phyloP scores from a whole-genome alignment of 306 rosid genomes.

The Gynostemma pentaphyllum region DNA sequence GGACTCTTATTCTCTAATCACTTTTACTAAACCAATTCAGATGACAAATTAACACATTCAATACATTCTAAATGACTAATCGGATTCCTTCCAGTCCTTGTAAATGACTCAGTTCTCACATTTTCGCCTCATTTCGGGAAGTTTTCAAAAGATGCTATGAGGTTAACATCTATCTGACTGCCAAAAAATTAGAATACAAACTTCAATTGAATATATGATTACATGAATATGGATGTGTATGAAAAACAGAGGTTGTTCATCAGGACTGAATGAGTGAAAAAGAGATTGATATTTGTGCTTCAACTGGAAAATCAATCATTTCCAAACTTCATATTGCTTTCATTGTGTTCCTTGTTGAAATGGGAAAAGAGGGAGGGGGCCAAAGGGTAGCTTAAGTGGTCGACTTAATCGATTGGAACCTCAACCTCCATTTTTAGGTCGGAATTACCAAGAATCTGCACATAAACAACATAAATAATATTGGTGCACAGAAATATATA shows the following conservation, averaged over 20 bases:
- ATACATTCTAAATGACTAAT: background rate
- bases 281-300: background rate
- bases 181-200: background rate
- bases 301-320: background rate
- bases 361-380: background rate
- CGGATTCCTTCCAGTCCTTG: background rate
- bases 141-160: background rate
- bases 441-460: constrained; percentile 56
- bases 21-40: background rate
- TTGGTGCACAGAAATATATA: background rate
- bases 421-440: constrained; percentile 70
- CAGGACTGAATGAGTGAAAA: background rate
- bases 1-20: background rate
- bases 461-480: background rate
- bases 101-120: background rate
- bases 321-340: background rate
- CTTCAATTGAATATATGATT: background rate
- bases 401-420: constrained; percentile 51
- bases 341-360: background rate
- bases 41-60: background rate
- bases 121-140: no score
- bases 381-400: background rate
- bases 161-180: background rate
- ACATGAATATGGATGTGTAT: constrained; percentile 3
- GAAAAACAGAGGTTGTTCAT: constrained; percentile 1